phyloP scores from a whole-genome alignment of 2,329 filamentous ascomycete species.

The Sporothrix inflata region DNA sequence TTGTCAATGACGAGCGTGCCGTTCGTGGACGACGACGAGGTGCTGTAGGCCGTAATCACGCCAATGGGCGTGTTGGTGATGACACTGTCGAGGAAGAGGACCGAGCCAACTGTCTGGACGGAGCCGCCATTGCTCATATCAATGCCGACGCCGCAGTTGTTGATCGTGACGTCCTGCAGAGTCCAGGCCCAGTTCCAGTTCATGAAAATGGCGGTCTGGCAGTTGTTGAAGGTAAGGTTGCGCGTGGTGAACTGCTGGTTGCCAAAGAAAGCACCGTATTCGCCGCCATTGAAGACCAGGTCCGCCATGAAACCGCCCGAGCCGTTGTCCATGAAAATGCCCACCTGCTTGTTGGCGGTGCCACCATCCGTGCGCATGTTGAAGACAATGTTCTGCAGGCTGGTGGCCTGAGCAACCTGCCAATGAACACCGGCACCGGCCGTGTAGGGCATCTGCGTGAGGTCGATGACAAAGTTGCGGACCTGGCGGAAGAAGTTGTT shows the following conservation, averaged over 20 bases:
- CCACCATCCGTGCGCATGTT: slow-evolving; percentile 72
- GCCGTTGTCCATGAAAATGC: slow-evolving; percentile 84
- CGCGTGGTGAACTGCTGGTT: slow-evolving; percentile 87
- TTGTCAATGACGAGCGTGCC: slow-evolving; percentile 87
- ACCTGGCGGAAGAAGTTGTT: slow-evolving; percentile 84
- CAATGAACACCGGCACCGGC: slow-evolving; percentile 76
- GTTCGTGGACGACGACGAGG: slow-evolving; percentile 63
- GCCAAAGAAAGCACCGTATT: slow-evolving; percentile 76
- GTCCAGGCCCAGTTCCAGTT: slow-evolving; percentile 93
- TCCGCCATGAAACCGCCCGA: slow-evolving; percentile 85
- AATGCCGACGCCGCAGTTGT: slow-evolving; percentile 74
- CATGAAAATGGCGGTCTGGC: slow-evolving; percentile 82
- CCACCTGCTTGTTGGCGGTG: slow-evolving; percentile 68
- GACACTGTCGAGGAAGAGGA: slow-evolving; percentile 79
- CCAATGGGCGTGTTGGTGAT: slow-evolving; percentile 77
- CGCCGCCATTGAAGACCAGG: slow-evolving; percentile 80
- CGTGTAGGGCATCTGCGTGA: slow-evolving; percentile 64
- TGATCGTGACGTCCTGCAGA: slow-evolving; percentile 74
- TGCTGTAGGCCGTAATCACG: slow-evolving; percentile 73
- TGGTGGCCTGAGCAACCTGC: slow-evolving; percentile 84
- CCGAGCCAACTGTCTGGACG: slow-evolving; percentile 78
- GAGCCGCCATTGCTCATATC: slow-evolving; percentile 72
- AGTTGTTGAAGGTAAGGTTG: slow-evolving; percentile 80
- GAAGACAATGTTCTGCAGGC: slow-evolving; percentile 79
- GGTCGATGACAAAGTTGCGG: slow-evolving; percentile 79